Evolutionary conservation across 2,329 filamentous ascomycete genomes (phyloP).

Genomic region (Venturia carpophila): DNA sequence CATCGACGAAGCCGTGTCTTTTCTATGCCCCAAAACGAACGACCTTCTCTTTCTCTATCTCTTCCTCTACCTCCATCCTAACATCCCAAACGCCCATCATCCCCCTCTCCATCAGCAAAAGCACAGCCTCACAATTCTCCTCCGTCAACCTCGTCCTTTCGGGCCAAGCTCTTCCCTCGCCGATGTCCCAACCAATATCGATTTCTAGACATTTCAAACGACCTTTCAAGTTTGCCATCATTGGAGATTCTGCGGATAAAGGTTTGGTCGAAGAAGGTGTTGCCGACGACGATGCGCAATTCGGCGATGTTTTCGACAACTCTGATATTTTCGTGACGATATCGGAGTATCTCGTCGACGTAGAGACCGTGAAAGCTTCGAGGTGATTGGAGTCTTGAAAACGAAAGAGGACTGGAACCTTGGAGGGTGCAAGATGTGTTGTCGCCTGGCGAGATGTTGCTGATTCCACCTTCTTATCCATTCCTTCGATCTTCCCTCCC

Average conservation of each 20-base stretch:
- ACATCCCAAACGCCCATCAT: background rate
- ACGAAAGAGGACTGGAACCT: background rate
- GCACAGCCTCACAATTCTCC: background rate
- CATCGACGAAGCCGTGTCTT: too few relatives aligned
- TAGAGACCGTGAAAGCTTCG: background rate
- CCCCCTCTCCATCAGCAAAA: conserved; percentile 2
- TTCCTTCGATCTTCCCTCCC: background rate
- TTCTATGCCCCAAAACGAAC: too few relatives aligned
- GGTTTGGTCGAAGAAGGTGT: background rate
- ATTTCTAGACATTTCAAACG: background rate
- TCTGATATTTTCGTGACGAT: background rate
- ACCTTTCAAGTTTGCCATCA: background rate
- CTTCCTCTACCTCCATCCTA: background rate
- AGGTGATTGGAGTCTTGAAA: background rate
- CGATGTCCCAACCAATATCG: background rate
- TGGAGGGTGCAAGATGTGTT: background rate
- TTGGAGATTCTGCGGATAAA: too few relatives aligned
- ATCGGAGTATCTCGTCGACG: background rate
- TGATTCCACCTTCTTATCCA: background rate
- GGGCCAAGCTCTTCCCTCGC: background rate
- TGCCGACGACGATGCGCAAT: background rate
- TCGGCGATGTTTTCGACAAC: background rate
- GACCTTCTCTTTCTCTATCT: background rate
- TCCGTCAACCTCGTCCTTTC: background rate
- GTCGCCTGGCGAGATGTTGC: background rate